A percentile compares a stretch with the other conserved stretches of the same genome.
Conservation (phyloP, 768 basidiomycete genomes). For the Russula ochroleuca region DNA sequence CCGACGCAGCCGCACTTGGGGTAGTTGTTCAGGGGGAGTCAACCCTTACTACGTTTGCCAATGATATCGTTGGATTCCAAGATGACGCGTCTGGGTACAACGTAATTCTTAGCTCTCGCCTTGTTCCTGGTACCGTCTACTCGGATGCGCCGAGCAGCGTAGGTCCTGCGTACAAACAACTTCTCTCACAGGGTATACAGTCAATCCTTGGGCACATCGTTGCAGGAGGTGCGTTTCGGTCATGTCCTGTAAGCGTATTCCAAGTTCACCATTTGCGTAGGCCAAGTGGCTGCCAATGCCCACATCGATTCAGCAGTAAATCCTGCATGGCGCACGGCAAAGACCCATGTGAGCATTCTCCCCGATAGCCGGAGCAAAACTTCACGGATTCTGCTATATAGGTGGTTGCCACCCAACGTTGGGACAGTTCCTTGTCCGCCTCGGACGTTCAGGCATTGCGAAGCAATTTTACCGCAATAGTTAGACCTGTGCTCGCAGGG, state of each 20-base stretch:
- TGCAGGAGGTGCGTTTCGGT: conserved; percentile 8
- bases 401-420: neutral
- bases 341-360: conserved; percentile 35
- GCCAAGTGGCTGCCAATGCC: conserved; percentile 37
- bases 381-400: neutral
- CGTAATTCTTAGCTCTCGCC: conserved; percentile 22
- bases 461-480: conserved; percentile 28
- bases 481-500: conserved; percentile 32
- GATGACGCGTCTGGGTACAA: conserved; percentile 22
- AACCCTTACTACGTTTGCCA: conserved; percentile 10
- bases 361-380: neutral
- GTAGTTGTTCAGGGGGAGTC: conserved; percentile 21
- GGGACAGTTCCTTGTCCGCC: conserved; percentile 8
- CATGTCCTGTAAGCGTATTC: no score
- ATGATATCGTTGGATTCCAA: conserved; percentile 9
- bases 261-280: conserved; percentile 22
- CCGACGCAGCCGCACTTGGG: conserved; percentile 22
- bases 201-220: conserved; percentile 10
- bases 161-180: conserved; percentile 14
- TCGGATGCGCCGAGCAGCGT: conserved; percentile 3
- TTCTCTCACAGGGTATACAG: conserved; percentile 15
- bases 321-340: conserved; percentile 39
- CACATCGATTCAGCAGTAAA: conserved; percentile 35
- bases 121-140: conserved; percentile 16
- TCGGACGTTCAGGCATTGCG: conserved; percentile 28